Conservation (phyloP, 2,329 filamentous ascomycete genomes). For the Penicillium brevicompactum region DNA sequence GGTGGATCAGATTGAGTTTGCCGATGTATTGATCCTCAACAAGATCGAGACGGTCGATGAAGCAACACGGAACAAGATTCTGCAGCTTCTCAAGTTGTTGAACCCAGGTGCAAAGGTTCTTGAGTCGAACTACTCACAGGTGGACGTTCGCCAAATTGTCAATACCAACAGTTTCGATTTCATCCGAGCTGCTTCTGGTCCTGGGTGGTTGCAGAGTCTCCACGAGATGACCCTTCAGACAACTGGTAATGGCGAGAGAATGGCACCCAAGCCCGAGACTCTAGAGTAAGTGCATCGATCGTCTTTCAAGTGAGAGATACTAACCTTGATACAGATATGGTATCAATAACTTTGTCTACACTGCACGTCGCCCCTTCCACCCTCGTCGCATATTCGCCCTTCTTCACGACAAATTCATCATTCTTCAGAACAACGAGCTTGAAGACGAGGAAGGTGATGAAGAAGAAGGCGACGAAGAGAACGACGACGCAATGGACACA, state of each 20-base stretch:
- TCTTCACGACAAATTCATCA: slow-evolving; percentile 49
- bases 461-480: slow-evolving; percentile 27
- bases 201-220: slow-evolving; percentile 71
- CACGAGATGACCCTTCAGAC: slow-evolving; percentile 68
- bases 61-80: slow-evolving; percentile 51
- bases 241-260: slow-evolving; percentile 55
- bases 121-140: slow-evolving; percentile 60
- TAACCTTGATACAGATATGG: slow-evolving; percentile 53
- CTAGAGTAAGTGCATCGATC: slow-evolving; percentile 54
- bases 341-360: slow-evolving; percentile 71
- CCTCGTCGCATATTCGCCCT: slow-evolving; percentile 43
- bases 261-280: slow-evolving; percentile 70
- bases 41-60: slow-evolving; percentile 65
- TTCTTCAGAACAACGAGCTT: slow-evolving; percentile 41
- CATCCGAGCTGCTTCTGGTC: slow-evolving; percentile 63
- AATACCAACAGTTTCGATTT: slow-evolving; percentile 68
- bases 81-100: slow-evolving; percentile 59
- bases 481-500: slow-evolving; percentile 31
- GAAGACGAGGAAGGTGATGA: slow-evolving; percentile 31
- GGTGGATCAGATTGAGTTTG: slow-evolving; percentile 78
- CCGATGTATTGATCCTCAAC: slow-evolving; percentile 72
- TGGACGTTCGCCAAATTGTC: slow-evolving; percentile 65
- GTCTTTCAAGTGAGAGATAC: neutral
- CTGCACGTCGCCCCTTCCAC: slow-evolving; percentile 56
- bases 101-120: slow-evolving; percentile 69